Base-by-base conservation (phyloP, 495 filamentous ascomycete genomes). In the Neurospora sp. region DNA sequence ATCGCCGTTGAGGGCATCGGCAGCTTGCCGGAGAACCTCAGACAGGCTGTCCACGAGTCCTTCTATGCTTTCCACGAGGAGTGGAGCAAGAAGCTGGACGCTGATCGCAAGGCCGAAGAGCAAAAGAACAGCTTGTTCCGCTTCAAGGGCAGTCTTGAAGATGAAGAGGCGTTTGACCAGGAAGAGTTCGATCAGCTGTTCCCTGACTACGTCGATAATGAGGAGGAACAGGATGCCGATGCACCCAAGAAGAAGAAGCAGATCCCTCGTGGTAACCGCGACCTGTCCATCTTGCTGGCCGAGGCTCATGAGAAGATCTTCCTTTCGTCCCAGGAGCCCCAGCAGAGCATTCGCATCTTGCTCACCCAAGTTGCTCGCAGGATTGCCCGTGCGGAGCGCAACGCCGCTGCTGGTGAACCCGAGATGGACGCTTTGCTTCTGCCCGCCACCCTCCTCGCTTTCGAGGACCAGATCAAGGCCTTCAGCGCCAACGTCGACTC, bases 171-270 rank as follows among this genome's bases (percentile, higher is more conserved):
- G 74, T 86, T 88, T n/a, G 90, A 92, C 70, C 89, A 94, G 77
- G 86, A 91, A 70, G 93, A 94, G 59, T 88, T 97, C 42, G 82
- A 90, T 28, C 85, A 90, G 71, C 84, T 98, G 42, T 98, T 99
- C 82, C 94, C 95, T 7, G 88, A 87, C 19, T 96, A 90, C 73
- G 85, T 84, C 9, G 82, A 80, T 0, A 75, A 81, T 2, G 81
- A 78, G 45, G 70, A 77, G 4, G 72, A 75, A 36, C 42, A 77
- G 2, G 69, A 75, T 31, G 72, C 69, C 54, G 78, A 73, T 24
- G 73, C 70, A 21, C 71, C 71, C 3, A 74, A 77, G 70, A 72
- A 71, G 24, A 77, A 77, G 43, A 79, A 79, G 40, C 74, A 73
- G 31, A 69, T 71, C 0, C 43, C 70, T 2, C 76, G 71, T 37